Conservation (phyloP, 2,329 filamentous ascomycete species). For the Pseudogymnoascus sp. region DNA sequence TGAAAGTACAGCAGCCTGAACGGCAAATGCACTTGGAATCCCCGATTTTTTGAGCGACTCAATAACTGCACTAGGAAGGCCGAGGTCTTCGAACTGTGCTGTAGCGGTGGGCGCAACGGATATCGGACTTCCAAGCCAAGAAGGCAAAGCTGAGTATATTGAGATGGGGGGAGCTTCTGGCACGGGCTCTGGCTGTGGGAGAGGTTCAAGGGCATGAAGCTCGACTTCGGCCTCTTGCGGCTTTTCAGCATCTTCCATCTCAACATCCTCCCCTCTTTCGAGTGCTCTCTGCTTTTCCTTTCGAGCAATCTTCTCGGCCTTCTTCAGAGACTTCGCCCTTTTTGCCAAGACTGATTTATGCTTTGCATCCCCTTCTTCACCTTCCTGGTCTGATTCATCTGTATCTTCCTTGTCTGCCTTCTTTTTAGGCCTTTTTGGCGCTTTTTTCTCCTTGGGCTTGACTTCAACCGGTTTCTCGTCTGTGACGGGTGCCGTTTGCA, state of each 20-base stretch:
- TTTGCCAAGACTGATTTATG: constrained; percentile 51
- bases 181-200: constrained; percentile 69
- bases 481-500: not conserved
- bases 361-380: constrained; percentile 14
- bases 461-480: constrained; percentile 20
- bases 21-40: constrained; percentile 66
- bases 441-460: constrained; percentile 16
- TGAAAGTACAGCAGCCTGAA: constrained; percentile 75
- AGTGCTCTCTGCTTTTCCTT: constrained; percentile 30
- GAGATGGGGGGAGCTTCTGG: constrained; percentile 52
- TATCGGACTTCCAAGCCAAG: constrained; percentile 75
- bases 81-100: constrained; percentile 57
- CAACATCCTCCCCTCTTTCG: constrained; percentile 28
- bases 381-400: constrained; percentile 14
- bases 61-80: constrained; percentile 54
- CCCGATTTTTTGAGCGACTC: constrained; percentile 61
- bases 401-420: constrained; percentile 19
- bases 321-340: constrained; percentile 48
- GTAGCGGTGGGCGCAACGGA: constrained; percentile 56
- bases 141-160: constrained; percentile 70
- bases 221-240: constrained; percentile 34
- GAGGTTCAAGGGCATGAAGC: constrained; percentile 67
- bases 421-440: constrained; percentile 18
- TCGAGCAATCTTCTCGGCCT: constrained; percentile 38
- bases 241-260: constrained; percentile 27